Evolutionary conservation across 192 early-diverging fungal species (phyloP), one percentile per base, ranked within the genome.

Genomic region (Coemansia sp.): DNA sequence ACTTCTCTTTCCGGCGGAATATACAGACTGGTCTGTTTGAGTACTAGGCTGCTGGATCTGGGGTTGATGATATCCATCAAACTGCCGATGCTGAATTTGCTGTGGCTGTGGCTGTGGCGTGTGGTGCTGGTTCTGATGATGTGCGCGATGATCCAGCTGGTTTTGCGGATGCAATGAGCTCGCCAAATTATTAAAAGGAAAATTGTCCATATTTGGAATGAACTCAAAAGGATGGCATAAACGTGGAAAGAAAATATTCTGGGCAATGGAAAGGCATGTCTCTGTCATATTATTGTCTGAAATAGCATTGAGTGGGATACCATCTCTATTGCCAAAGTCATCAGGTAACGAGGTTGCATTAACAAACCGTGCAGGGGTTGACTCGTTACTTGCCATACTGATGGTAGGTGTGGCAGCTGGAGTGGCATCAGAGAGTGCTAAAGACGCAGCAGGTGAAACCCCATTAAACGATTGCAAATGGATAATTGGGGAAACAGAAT

Each of bases 171-270:
- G 76, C 46, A 78, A 76, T 8, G 73, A 54, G 22, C 55, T 44
- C 48, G 71, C 59, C 32, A 81, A 38, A 57, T 70, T 76, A 50
- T 75, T 67, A 42, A 81, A 53, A 57, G 79, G 38, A 25, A 81
- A 73, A 65, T 73, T 76, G 48, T 76, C 71, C 74, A 81, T 81
- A 58, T 67, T 69, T 44, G 79, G 45, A 42, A 72, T 62, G 65
- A 68, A 46, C 49, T 70, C 60, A 43, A 76, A 50, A 41, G 70
- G 51, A 39, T 67, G 70, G 43, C 67, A 70, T 55, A 73, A 57
- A 51, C 55, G 67, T 44, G 71, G 62, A 45, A 74, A 65, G 58
- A 67, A n/a, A 59, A 76, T 70, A 69, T 72, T 59, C 40, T 66
- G 64, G 53, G 32, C 57, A 59, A 40, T 16, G 5, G 38, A 32